Conservation (phyloP, 768 basidiomycete genomes). For the Suillus luteus region DNA sequence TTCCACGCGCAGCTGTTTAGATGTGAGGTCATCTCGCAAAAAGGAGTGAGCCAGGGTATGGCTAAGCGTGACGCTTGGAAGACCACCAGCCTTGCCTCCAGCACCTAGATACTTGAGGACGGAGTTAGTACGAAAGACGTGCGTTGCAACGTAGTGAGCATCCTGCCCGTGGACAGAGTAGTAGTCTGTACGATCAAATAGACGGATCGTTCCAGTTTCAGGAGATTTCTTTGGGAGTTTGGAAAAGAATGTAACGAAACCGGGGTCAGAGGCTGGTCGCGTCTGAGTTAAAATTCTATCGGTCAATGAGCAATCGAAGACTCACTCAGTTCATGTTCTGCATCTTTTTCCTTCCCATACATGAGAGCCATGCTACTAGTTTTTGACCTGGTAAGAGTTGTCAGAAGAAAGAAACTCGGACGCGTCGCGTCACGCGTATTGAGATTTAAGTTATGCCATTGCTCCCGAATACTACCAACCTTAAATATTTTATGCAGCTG, state of each 20-base stretch:
- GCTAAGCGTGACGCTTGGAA: conserved; percentile 81
- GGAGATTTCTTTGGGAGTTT: conserved; percentile 67
- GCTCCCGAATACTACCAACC: neutral
- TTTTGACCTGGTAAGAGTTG: neutral
- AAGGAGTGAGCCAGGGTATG: conserved; percentile 76
- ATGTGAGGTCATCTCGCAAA: conserved; percentile 86
- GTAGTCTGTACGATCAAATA: conserved; percentile 84
- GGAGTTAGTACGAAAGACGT: conserved; percentile 84
- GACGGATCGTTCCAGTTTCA: conserved; percentile 53
- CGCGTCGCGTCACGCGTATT: conserved; percentile 3
- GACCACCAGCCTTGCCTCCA: conserved; percentile 54
- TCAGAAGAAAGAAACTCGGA: neutral
- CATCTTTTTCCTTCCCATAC: conserved; percentile 68
- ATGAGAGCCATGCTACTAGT: conserved; percentile 45
- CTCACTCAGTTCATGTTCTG: conserved; percentile 35
- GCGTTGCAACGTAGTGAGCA: conserved; percentile 80
- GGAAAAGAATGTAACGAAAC: conserved; percentile 73
- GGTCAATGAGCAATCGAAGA: neutral
- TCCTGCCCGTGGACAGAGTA: conserved; percentile 90
- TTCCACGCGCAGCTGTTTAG: conserved; percentile 88
- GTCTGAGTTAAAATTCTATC: neutral
- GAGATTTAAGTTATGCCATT: neutral
- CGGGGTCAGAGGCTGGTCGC: conserved; percentile 63
- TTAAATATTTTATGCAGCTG: too few relatives aligned
- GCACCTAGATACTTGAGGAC: conserved; percentile 90